A percentile compares a stretch with the other conserved stretches of the same genome.
Conservation (phyloP, 1,284 basidiomycete species). For the Microbotryum silenes-acaulis region DNA sequence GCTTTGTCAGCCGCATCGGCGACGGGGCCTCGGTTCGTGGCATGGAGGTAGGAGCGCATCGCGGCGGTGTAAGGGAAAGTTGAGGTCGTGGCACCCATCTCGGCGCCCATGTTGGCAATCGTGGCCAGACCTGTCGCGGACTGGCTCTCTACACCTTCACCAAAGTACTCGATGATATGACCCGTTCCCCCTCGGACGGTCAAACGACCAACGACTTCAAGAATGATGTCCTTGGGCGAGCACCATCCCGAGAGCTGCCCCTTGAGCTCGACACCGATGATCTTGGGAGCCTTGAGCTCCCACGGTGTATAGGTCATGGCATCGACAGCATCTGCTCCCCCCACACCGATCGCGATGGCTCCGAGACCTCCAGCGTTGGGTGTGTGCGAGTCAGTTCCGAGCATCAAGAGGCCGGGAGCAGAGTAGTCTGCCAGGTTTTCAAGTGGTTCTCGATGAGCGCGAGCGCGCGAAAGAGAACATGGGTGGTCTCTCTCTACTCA, state of each 20-base stretch:
- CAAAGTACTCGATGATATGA: constrained; percentile 93
- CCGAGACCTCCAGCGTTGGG: constrained; percentile 97
- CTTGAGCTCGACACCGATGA: constrained; percentile 63
- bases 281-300: constrained; percentile 75
- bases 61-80: constrained; percentile 85
- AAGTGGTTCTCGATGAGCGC: neutral
- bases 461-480: no score
- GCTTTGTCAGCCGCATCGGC: constrained; percentile 80
- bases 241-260: constrained; percentile 86
- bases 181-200: constrained; percentile 97
- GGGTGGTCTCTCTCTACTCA: constrained; percentile 10
- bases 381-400: constrained; percentile 82
- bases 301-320: constrained; percentile 97
- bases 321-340: constrained; percentile 97
- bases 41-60: constrained; percentile 83
- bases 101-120: constrained; percentile 74
- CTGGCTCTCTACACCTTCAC: constrained; percentile 80
- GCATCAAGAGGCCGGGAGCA: constrained; percentile 50
- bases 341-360: constrained; percentile 96
- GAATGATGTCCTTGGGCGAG: constrained; percentile 92
- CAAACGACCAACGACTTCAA: constrained; percentile 87
- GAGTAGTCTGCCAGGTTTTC: constrained; percentile 31
- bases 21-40: constrained; percentile 82
- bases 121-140: constrained; percentile 73
- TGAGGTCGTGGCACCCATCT: constrained; percentile 96